These are phyloP conservation scores for Vitis hybrid DNA, from an alignment of 177 flowering plant species.

Conservation along the genomic window DNA sequence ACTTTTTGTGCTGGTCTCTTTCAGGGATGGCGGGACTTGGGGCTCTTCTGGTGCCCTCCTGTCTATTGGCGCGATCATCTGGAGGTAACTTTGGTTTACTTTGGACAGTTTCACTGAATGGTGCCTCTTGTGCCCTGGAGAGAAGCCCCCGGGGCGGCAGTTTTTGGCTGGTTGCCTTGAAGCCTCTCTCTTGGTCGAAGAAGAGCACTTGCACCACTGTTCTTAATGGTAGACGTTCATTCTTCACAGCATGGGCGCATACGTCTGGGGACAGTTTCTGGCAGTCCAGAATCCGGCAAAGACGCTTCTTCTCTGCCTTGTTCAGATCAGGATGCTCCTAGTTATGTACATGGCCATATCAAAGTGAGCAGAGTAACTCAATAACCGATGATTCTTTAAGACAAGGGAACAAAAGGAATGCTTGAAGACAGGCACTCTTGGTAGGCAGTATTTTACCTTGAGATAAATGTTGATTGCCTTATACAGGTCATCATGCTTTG, in stretches of 20 bases:
- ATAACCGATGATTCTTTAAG: too few relatives aligned
- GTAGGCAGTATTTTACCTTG: conserved; percentile 43
- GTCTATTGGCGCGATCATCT: conserved; percentile 8
- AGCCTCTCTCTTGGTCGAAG: conserved; percentile 66
- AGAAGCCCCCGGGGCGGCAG: conserved; percentile 8
- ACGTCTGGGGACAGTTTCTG: conserved; percentile 64
- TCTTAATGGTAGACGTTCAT: conserved; percentile 79
- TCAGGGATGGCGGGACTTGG: conserved; percentile 5
- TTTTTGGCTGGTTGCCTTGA: conserved; percentile 15
- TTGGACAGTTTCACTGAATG: conserved; percentile 1
- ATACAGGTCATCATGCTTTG: conserved; percentile 77
- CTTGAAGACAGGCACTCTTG: too few relatives aligned
- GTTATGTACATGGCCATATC: not conserved
- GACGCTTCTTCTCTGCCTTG: conserved; percentile 70
- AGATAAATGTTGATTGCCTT: conserved; percentile 78
- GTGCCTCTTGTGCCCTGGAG: conserved; percentile 10
- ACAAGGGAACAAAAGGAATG: too few relatives aligned
- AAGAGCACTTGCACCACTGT: conserved; percentile 90
- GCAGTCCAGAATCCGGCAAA: conserved; percentile 74
- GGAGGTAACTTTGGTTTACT: conserved; percentile 18
- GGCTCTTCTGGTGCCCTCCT: conserved; percentile 10
- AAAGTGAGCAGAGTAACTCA: too few relatives aligned
- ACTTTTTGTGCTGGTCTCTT: conserved; percentile 15
- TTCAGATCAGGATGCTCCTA: conserved; percentile 73
- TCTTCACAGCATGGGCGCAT: conserved; percentile 72